Evolutionary conservation across 331 rosid genomes (phyloP), one percentile per base, ranked within the genome.

Genomic region (Erythrophleum ivorense): DNA sequence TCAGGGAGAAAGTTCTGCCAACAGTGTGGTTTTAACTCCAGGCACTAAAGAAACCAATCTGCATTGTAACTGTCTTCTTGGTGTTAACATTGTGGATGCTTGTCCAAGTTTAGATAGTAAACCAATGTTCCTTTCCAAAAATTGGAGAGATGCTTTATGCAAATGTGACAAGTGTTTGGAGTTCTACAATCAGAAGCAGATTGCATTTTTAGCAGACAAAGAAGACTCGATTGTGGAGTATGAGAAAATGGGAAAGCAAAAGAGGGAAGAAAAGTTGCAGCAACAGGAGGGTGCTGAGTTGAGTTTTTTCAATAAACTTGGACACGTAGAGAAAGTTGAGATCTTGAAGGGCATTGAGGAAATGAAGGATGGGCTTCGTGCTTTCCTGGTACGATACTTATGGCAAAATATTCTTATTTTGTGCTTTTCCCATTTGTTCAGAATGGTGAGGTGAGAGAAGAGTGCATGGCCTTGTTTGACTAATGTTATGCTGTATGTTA

Each of bases 341-440:
- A 85, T 96, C 85, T 90, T 94, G 85, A 88, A 80, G 87, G 99
- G 98, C 69, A 96, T 96, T 76, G 97, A 94, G 59, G 99, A 96
- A 38, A 90, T 96, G 93, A 94, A 92, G 85, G 92, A 94, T 68
- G 99, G 93, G 86, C 88, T 96, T 86, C 95, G 85, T 45, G 36
- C 92, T 77, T 92, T 94, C 90, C 83, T 96, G 97, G 98, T 96
- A 94, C 52, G 76, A 55, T 50, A 54, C 78, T 21, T 34, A 19
- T 36, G 38, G 45, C 53, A 34, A 75, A 71, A 10, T 46, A 75
- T 69, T 70, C 12, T 63, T 19, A 21, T 68, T n/a, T 68, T 19
- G 24, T 76, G 18, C 48, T 73, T 11, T 55, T 43, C 24, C 43
- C 57, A 53, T 75, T 58, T 49, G 49, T 80, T 71, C 71, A 77